Evolutionary conservation across 768 basidiomycete genomes (phyloP), one percentile per base, ranked within the genome.

Genomic region (Rhizopogon vesiculosus): DNA sequence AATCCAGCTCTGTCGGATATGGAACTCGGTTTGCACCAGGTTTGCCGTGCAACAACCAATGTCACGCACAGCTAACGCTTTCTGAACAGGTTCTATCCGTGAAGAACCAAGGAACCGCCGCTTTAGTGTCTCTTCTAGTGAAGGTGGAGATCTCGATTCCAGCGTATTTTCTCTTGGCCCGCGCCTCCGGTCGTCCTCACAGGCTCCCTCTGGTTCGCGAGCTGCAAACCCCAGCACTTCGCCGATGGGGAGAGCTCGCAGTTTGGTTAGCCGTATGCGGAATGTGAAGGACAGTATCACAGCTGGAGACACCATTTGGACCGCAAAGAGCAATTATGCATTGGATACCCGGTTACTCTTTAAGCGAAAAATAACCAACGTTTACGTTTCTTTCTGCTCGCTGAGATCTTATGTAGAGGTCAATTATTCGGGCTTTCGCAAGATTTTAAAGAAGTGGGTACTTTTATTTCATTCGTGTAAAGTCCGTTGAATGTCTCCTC

Each of bases 361-460:
- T 79, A 98, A 98, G 74, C 84, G 94, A 42, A 78, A 87, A 59
- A 91, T 98, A 51, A 90, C 92, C 0, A 84, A 78, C 45, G 78
- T 93, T 10, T 97, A 90, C 68, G 83, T 93, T 43, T 78, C 84
- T 6, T 78, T 87, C 45, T 86, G 85, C 13, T 84, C 86, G 29
- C 78, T 98, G 55, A 82, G 80, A 67, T 89, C 92, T 6, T 99
- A 93, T 60, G 84, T 93, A 54, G 93, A 98, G 64, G 74, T 97
- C 55, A 98, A 98, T 69, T 81, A 91, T 67, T 89, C 92, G 0
- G 96, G 94, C 1, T 93, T 98, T 73, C 82, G 92, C 62, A 98
- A 98, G 77, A 94, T 96, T 39, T 68, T 95, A 66, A 98, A 98
- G 74, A 98, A 98, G 89, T 93, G 66, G 55, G 84, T 69, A n/a